Base-by-base conservation (phyloP, 1,284 basidiomycete species). In the Melanopsichium pennsylvanicum region DNA sequence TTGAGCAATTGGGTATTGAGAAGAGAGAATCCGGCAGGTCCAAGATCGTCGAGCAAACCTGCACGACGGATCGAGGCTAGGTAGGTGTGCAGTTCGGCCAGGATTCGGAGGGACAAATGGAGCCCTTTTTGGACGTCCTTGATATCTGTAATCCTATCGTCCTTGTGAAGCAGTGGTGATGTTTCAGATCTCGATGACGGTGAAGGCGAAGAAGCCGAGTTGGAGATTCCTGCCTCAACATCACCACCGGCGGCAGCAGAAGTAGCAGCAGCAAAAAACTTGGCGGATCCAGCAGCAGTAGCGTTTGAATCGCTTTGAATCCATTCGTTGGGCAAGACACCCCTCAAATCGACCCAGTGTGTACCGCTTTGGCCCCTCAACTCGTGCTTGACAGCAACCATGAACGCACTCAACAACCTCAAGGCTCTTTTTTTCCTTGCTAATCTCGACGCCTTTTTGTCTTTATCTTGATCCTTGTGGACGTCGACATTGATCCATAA, bases 401-500 rank as follows among this genome's bases (percentile, higher is more conserved):
- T 86, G 74, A 88, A 92, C 5, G 86, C 86, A 18, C 90, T 82
- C 26, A 87, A 85, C 31, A 91, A 85, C 54, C 87, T 87, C 40
- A 95, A 81, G 18, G 86, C 84, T 63, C 90, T 86, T 12, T 87
- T 85, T 83, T 95, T 95, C 72, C 86, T 84, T 49, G 84, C 84
- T 12, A 85, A 87, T 22, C 94, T 85, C 55, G 44, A 64, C 37
- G 18, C 51, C 13, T 42, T 56, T 37, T 59, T 57, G 5, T 40
- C 57, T 11, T 56, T 57, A 4, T 43, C 57, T 9, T 39, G 31
- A 19, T 61, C 48, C 19, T 43, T 63, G 2, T 62, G 34, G 25
- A 51, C 18, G 36, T 74, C 85, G 48, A 90, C 88, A 68, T 90
- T 87, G 56, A 93, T 82, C 93, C 92, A 95, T 50, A 93, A 84